A percentile compares a stretch with the other conserved stretches of the same genome.
Evolutionary conservation across 2,329 filamentous ascomycete species (phyloP).

Genomic region (Colletotrichum sp.): DNA sequence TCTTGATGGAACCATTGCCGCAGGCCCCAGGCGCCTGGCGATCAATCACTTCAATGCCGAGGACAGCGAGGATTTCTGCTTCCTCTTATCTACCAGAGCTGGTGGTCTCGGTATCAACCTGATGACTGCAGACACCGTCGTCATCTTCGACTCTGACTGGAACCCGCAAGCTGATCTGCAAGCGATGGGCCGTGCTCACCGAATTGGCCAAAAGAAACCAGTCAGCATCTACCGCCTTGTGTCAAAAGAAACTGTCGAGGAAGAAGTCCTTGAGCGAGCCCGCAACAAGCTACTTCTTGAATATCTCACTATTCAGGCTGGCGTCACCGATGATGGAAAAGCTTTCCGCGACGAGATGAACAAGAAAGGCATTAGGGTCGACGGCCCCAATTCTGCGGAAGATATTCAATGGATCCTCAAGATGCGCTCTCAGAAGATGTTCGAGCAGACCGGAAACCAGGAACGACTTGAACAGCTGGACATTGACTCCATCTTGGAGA

Average conservation of each 20-base stretch:
- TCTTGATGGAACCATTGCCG: slow-evolving; percentile 92
- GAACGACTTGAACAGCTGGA: slow-evolving; percentile 96
- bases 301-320: slow-evolving; percentile 95
- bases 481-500: slow-evolving; percentile 95
- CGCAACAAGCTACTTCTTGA: slow-evolving; percentile 97
- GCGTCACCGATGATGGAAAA: slow-evolving; percentile 93
- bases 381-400: slow-evolving; percentile 87
- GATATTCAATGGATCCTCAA: slow-evolving; percentile 97
- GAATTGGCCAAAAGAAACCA: slow-evolving; percentile 94
- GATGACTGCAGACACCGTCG: slow-evolving; percentile 97
- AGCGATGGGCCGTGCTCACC: slow-evolving; percentile 97
- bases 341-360: slow-evolving; percentile 77
- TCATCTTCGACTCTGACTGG: slow-evolving; percentile 99
- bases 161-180: slow-evolving; percentile 98
- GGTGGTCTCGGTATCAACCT: slow-evolving; percentile 98
- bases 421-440: slow-evolving; percentile 98
- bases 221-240: slow-evolving; percentile 97
- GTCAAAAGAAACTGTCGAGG: slow-evolving; percentile 97
- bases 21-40: slow-evolving; percentile 85
- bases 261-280: slow-evolving; percentile 94
- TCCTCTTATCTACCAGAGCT: slow-evolving; percentile 91
- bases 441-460: slow-evolving; percentile 96
- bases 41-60: slow-evolving; percentile 99
- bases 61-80: slow-evolving; percentile 94
- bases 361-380: slow-evolving; percentile 75